Conservation (phyloP, 768 basidiomycete species). For the Trametes maxima region DNA sequence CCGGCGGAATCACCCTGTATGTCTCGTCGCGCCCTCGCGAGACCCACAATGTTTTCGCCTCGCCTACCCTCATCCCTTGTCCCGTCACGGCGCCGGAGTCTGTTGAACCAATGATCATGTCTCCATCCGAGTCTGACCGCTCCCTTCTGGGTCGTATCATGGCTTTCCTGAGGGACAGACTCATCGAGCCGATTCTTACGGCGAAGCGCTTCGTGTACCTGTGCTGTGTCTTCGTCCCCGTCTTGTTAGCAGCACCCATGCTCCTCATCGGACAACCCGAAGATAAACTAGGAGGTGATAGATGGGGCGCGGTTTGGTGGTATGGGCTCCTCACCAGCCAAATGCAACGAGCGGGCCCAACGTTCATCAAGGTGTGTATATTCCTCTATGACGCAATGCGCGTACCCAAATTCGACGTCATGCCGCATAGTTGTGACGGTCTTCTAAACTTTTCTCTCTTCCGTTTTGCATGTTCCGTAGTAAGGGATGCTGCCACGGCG, state of each 20-base stretch:
- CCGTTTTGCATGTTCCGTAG: background rate
- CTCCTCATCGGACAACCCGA: conserved; percentile 67
- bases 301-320: conserved; percentile 98
- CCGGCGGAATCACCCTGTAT: conserved; percentile 56
- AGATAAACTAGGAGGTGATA: conserved; percentile 63
- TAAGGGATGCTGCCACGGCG: background rate
- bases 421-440: too few species aligned
- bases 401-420: background rate
- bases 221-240: conserved; percentile 82
- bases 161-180: conserved; percentile 51
- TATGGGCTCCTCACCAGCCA: conserved; percentile 83
- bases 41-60: conserved; percentile 46
- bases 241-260: conserved; percentile 83
- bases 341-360: conserved; percentile 96
- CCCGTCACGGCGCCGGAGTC: conserved; percentile 22
- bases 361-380: conserved; percentile 84
- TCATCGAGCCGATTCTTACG: conserved; percentile 88
- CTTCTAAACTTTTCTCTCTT: too few species aligned
- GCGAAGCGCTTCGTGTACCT: conserved; percentile 82
- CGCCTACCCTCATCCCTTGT: conserved; percentile 52
- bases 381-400: background rate
- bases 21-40: conserved; percentile 47
- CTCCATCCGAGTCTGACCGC: conserved; percentile 63
- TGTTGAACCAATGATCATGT: conserved; percentile 50
- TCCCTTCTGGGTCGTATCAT: conserved; percentile 48